phyloP scores from a whole-genome alignment of 768 basidiomycete genomes.

The Cantharellus anzutake region DNA sequence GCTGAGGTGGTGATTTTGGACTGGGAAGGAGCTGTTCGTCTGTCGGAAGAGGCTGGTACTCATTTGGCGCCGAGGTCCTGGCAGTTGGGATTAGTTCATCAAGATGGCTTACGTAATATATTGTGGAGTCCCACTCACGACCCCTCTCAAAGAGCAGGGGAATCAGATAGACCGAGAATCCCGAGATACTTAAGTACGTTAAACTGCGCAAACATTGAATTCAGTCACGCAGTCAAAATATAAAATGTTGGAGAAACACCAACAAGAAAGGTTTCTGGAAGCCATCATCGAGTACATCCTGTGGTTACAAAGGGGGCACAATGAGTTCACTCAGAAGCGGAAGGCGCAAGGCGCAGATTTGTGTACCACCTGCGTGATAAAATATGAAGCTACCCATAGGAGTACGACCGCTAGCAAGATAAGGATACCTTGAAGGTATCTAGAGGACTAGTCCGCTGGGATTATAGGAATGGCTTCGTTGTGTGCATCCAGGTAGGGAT shows the following conservation, averaged over 20 bases:
- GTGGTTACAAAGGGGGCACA: not conserved
- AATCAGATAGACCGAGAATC: slow-evolving; percentile 70
- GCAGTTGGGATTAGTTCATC: too few species aligned
- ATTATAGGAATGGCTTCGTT: too few species aligned
- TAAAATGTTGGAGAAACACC: slow-evolving; percentile 14
- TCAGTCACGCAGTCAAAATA: not conserved
- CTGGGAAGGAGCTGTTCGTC: not conserved
- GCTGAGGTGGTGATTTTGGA: slow-evolving; percentile 16
- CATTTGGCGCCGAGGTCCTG: too few species aligned
- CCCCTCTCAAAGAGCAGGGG: slow-evolving; percentile 22
- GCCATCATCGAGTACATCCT: slow-evolving; percentile 37
- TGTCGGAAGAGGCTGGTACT: not conserved
- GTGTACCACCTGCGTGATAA: slow-evolving; percentile 50
- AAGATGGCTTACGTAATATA: too few species aligned
- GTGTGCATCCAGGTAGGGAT: too few species aligned
- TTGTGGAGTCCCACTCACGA: not conserved
- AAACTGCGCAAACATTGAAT: slow-evolving; percentile 26
- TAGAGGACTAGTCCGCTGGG: not conserved
- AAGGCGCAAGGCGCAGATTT: slow-evolving; percentile 37
- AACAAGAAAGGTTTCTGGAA: slow-evolving; percentile 85
- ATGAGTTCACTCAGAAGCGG: not conserved
- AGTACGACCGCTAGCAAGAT: slow-evolving; percentile 59
- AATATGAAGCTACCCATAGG: slow-evolving; percentile 79
- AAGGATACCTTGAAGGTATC: slow-evolving; percentile 35
- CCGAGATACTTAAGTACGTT: slow-evolving; percentile 80